These are phyloP conservation scores for Penicillium dipodomyicola DNA, from an alignment of 495 filamentous ascomycete species.

Conservation along the genomic window DNA sequence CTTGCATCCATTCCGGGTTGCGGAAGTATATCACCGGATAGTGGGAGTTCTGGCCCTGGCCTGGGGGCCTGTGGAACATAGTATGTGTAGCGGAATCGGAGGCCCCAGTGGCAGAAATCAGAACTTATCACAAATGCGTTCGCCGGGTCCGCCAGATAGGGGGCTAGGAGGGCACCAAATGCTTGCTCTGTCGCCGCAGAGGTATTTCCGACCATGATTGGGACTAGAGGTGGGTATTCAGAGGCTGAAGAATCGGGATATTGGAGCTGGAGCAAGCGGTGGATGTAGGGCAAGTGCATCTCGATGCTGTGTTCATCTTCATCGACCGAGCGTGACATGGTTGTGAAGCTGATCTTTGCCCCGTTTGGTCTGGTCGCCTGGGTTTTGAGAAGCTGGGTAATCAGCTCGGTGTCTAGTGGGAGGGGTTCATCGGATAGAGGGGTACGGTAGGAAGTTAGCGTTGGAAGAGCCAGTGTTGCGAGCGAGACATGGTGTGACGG, in stretches of 20 bases:
- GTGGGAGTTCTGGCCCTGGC: slow-evolving; percentile 41
- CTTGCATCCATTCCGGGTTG: slow-evolving; percentile 35
- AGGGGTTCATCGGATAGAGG: slow-evolving; percentile 78
- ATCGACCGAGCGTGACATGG: slow-evolving; percentile 68
- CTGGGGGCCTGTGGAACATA: slow-evolving; percentile 58
- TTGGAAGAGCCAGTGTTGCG: slow-evolving; percentile 71
- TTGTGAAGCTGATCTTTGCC: slow-evolving; percentile 57
- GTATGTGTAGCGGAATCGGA: slow-evolving; percentile 81
- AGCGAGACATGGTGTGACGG: slow-evolving; percentile 90
- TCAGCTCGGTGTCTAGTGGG: slow-evolving; percentile 64
- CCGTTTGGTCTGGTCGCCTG: slow-evolving; percentile 32
- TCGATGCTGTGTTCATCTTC: slow-evolving; percentile 93
- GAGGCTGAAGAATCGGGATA: slow-evolving; percentile 36
- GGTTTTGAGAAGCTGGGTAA: slow-evolving; percentile 59
- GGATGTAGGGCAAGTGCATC: slow-evolving; percentile 94
- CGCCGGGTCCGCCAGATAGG: slow-evolving; percentile 71
- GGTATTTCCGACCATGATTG: slow-evolving; percentile 85
- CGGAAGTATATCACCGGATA: slow-evolving; percentile 41
- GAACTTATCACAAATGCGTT: slow-evolving; percentile 87
- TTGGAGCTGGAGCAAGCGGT: slow-evolving; percentile 64
- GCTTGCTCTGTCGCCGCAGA: slow-evolving; percentile 60
- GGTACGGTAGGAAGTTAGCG: slow-evolving; percentile 73
- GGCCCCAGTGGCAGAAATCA: slow-evolving; percentile 97
- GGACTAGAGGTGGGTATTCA: slow-evolving; percentile 72
- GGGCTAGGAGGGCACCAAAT: slow-evolving; percentile 70